Evolutionary conservation across 2,329 filamentous ascomycete species (phyloP).

Genomic region (Fusarium sp.): DNA sequence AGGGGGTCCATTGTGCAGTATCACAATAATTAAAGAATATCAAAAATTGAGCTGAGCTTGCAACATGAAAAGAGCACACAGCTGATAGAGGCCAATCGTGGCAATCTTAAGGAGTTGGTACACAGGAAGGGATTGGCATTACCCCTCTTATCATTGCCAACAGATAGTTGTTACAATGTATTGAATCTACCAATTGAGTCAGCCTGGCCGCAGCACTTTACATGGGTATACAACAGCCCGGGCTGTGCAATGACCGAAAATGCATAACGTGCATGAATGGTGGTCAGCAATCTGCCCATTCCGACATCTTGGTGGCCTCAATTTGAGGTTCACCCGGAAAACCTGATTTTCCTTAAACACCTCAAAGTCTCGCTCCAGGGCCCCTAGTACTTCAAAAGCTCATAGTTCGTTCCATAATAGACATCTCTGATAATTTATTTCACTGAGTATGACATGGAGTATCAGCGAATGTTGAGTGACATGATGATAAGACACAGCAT

Average conservation of each 20-base stretch:
- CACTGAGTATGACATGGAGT: too few relatives aligned
- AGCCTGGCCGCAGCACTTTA: neutral
- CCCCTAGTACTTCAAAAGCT: too few relatives aligned
- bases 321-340: neutral
- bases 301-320: neutral
- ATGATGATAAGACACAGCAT: neutral
- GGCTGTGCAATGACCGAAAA: neutral
- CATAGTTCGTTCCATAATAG: neutral
- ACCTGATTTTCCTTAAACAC: fast-evolving
- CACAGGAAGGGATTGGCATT: neutral
- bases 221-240: neutral
- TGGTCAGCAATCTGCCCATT: slow-evolving; percentile 24
- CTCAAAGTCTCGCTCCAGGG: neutral
- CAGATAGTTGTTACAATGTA: fast-evolving
- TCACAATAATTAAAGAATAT: neutral
- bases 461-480: neutral
- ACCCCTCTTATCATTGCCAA: neutral
- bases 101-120: too few relatives aligned
- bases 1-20: neutral
- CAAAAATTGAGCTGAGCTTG: neutral
- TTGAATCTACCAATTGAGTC: neutral
- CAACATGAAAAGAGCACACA: neutral
- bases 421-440: neutral
- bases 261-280: slow-evolving; percentile 3
- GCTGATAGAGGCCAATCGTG: too few relatives aligned